These are phyloP conservation scores for Aspergillus versicolor DNA, from an alignment of 2,329 filamentous ascomycete species.

Conservation along the genomic window DNA sequence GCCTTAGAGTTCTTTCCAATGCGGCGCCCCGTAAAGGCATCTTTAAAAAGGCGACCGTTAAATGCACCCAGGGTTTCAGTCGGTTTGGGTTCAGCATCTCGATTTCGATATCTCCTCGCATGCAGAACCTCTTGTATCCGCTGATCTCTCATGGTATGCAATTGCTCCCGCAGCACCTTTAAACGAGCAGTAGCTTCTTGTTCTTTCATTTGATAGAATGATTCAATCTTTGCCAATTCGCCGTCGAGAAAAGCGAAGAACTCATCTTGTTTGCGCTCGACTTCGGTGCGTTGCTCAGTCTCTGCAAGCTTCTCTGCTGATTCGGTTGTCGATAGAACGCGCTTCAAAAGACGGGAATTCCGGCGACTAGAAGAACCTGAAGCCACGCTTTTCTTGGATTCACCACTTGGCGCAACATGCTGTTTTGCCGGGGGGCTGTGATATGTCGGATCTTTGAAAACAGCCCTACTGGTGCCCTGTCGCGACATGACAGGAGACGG, in stretches of 20 bases:
- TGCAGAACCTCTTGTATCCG: conserved; percentile 17
- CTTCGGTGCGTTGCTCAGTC: conserved; percentile 57
- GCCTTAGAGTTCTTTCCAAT: conserved; percentile 59
- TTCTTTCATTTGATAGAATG: conserved; percentile 86
- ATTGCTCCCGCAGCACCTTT: conserved; percentile 70
- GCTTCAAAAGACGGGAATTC: conserved; percentile 35
- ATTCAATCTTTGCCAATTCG: conserved; percentile 87
- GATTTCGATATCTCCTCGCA: conserved; percentile 29
- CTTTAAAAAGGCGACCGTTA: conserved; percentile 33
- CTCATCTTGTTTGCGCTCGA: conserved; percentile 74
- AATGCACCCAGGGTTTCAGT: conserved; percentile 25
- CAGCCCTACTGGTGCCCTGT: conserved; percentile 13
- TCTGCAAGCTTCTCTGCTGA: conserved; percentile 49
- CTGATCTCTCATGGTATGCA: conserved; percentile 90
- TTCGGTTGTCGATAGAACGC: conserved; percentile 41
- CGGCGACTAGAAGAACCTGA: conserved; percentile 24
- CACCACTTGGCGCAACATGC: conserved; percentile 3
- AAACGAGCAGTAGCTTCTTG: conserved; percentile 76
- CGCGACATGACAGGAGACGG: conserved; percentile 27
- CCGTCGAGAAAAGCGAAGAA: conserved; percentile 83
- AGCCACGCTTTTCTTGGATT: conserved; percentile 23
- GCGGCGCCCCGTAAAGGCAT: conserved; percentile 46
- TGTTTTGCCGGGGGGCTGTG: conserved; percentile 13
- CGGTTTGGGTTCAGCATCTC: conserved; percentile 20
- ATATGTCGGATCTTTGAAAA: background rate